phyloP scores from a whole-genome alignment of 257 asterid species.

The Phtheirospermum japonicum region DNA sequence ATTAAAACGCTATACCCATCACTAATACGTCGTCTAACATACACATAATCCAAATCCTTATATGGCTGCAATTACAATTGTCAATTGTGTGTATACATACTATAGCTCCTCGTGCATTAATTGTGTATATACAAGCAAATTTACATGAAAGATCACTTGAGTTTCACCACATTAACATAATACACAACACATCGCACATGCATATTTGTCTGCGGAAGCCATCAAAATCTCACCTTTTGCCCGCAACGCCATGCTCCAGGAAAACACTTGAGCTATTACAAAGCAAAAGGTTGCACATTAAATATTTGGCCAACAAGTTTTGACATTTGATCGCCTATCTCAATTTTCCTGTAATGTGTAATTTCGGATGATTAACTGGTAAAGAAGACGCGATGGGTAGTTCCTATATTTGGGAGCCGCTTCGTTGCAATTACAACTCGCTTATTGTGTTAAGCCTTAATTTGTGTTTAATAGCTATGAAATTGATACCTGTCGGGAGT shows the following conservation, averaged over 20 bases:
- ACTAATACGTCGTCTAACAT: background rate
- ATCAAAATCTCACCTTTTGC: constrained; percentile 42
- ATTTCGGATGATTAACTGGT: too few relatives aligned
- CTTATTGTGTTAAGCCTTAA: too few relatives aligned
- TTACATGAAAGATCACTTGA: background rate
- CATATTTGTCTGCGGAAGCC: constrained; percentile 6
- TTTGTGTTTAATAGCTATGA: too few relatives aligned
- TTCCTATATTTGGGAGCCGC: too few relatives aligned
- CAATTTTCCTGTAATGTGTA: too few relatives aligned
- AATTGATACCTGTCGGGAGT: too few relatives aligned
- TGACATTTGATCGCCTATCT: too few relatives aligned
- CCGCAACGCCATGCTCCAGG: constrained; percentile 41
- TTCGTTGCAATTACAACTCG: too few relatives aligned
- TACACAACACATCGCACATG: background rate
- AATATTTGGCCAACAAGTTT: background rate
- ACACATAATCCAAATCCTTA: constrained; percentile 6
- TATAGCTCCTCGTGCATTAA: background rate
- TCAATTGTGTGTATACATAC: too few relatives aligned
- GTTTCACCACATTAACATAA: background rate
- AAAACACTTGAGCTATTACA: constrained; percentile 3
- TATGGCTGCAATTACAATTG: constrained; percentile 3
- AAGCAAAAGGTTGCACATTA: constrained; percentile 13
- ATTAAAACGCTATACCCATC: background rate
- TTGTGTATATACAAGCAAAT: background rate
- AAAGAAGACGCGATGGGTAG: too few relatives aligned